These are phyloP conservation scores for Calonectria leucothoes DNA, from an alignment of 2,329 filamentous ascomycete genomes.

Conservation along the genomic window DNA sequence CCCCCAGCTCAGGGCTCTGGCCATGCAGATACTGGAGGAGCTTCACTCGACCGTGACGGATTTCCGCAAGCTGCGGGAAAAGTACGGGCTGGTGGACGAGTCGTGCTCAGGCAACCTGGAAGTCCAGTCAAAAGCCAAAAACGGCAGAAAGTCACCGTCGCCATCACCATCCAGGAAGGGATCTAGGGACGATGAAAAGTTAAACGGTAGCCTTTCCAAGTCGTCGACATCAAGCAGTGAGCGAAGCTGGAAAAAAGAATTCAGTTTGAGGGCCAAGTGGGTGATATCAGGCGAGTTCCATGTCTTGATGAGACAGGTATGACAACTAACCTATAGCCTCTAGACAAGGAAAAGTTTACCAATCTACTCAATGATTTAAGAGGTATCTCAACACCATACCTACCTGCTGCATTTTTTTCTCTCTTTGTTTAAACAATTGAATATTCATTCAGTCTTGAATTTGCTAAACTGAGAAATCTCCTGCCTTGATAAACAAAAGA, in stretches of 20 bases:
- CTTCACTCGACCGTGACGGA: conserved; percentile 58
- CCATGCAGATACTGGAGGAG: conserved; percentile 55
- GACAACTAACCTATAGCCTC: conserved; percentile 8
- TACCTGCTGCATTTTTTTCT: no score
- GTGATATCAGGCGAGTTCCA: conserved; percentile 54
- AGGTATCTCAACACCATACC: conserved; percentile 39
- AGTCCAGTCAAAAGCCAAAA: conserved; percentile 24
- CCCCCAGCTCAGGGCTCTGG: conserved; percentile 52
- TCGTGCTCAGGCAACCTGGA: conserved; percentile 21
- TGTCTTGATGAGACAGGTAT: no score
- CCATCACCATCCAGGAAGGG: conserved; percentile 29
- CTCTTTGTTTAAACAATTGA: no score
- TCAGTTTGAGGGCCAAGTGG: conserved; percentile 54
- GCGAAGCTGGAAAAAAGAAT: conserved; percentile 49
- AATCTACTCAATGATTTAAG: conserved; percentile 54
- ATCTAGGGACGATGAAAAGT: conserved; percentile 36
- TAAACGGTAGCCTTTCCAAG: conserved; percentile 29
- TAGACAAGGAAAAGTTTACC: conserved; percentile 59
- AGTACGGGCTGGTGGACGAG: conserved; percentile 54
- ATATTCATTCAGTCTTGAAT: neutral
- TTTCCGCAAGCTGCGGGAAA: conserved; percentile 54
- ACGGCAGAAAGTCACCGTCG: conserved; percentile 32
- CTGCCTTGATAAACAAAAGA: conserved; percentile 42
- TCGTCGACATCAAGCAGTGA: conserved; percentile 30
- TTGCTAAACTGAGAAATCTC: conserved; percentile 5